Conservation (phyloP, 257 asterid species). For the Penstemon davidsonii region DNA sequence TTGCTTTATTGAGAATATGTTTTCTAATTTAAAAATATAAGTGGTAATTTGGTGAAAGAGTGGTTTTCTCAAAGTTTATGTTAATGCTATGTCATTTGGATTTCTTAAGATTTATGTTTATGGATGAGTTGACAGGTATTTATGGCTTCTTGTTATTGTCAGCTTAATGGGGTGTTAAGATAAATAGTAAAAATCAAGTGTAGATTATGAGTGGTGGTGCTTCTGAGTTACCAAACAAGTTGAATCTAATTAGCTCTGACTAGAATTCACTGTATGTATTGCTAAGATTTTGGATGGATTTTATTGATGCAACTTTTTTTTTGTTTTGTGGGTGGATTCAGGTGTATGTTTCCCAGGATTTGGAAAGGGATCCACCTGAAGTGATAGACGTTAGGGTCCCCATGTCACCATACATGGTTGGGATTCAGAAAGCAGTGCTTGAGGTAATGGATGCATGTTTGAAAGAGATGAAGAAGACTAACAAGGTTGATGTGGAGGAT, state of each 20-base stretch:
- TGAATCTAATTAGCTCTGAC: background rate
- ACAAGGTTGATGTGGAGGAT: slow-evolving; percentile 95
- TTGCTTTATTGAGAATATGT: background rate
- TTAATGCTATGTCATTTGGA: too few relatives aligned
- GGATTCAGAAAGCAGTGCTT: slow-evolving; percentile 85
- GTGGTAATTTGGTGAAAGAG: background rate
- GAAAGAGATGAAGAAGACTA: slow-evolving; percentile 95
- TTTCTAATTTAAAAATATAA: background rate
- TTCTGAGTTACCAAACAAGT: background rate
- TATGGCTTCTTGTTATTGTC: background rate
- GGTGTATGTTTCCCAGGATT: slow-evolving; percentile 92
- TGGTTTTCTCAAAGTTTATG: background rate
- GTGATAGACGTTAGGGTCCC: slow-evolving; percentile 93
- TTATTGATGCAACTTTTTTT: background rate
- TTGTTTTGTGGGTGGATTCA: slow-evolving; percentile 31
- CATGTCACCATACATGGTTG: slow-evolving; percentile 79
- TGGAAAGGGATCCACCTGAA: slow-evolving; percentile 91
- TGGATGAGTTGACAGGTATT: background rate
- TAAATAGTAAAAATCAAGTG: too few relatives aligned
- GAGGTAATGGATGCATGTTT: slow-evolving; percentile 97
- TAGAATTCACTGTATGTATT: background rate
- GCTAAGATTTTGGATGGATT: background rate
- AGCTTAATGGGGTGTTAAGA: background rate
- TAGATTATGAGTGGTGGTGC: background rate
- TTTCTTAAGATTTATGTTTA: background rate